These are phyloP conservation scores for Bretziella fagacearum DNA, from an alignment of 2,329 filamentous ascomycete species.

Conservation along the genomic window DNA sequence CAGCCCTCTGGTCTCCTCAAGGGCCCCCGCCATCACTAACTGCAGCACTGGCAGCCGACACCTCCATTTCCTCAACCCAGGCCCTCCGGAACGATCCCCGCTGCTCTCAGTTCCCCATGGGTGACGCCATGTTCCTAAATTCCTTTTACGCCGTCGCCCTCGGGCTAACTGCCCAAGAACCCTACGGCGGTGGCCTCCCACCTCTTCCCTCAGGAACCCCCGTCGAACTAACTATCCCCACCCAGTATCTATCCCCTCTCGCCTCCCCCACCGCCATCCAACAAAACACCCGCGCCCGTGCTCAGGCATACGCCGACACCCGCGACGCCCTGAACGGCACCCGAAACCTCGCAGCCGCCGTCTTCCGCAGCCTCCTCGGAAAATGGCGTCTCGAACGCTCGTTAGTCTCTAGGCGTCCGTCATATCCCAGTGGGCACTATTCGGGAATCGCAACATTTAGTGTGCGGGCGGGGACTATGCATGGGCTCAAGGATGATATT, in stretches of 20 bases:
- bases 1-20: constrained; percentile 37
- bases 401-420: constrained; percentile 35
- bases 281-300: constrained; percentile 28
- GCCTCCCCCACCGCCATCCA: constrained; percentile 23
- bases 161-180: constrained; percentile 26
- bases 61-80: constrained; percentile 30
- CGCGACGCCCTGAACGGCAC: constrained; percentile 26
- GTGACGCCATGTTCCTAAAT: constrained; percentile 62
- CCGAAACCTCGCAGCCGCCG: constrained; percentile 44
- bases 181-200: too few relatives aligned
- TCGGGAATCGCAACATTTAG: constrained; percentile 48
- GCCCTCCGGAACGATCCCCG: constrained; percentile 34
- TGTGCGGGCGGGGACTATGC: constrained; percentile 21
- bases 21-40: constrained; percentile 4
- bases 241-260: constrained; percentile 31
- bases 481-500: constrained; percentile 1
- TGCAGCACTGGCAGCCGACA: constrained; percentile 22
- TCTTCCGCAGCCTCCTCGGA: constrained; percentile 56
- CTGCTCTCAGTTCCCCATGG: constrained; percentile 62
- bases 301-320: constrained; percentile 28
- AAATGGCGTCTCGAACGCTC: constrained; percentile 47
- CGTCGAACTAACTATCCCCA: constrained; percentile 21
- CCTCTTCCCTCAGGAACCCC: neutral
- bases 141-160: constrained; percentile 49
- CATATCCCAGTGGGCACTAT: constrained; percentile 48